Percentiles rank a stretch among this genome's conserved stretches.
Conservation (phyloP, 441 rosid genomes). For the Syzygium syzygioides region DNA sequence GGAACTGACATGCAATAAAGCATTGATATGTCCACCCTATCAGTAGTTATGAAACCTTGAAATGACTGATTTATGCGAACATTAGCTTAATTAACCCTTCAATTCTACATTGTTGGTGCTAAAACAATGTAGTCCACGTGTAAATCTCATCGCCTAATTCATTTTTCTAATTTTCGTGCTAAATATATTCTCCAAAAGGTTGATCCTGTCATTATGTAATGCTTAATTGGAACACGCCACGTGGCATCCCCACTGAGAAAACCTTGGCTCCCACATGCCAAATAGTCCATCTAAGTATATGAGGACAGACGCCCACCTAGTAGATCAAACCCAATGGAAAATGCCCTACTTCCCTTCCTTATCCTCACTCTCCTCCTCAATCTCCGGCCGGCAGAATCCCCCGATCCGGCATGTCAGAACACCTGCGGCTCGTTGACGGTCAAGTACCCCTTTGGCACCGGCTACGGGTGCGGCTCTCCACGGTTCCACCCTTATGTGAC, state of each 20-base stretch:
- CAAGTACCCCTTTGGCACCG: slow-evolving; percentile 46
- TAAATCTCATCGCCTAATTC: not conserved
- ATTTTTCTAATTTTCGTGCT: not conserved
- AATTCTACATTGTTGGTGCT: not conserved
- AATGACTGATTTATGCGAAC: not conserved
- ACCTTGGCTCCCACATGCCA: not conserved
- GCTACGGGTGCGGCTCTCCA: slow-evolving; percentile 41
- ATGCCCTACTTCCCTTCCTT: not conserved
- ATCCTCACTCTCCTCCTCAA: not conserved
- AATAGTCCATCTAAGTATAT: not conserved
- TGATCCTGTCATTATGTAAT: not conserved
- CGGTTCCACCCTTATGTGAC: slow-evolving; percentile 31
- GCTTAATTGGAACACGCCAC: not conserved
- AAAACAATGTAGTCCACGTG: not conserved
- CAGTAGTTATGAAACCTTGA: not conserved
- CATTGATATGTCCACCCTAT: not conserved
- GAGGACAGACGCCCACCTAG: not conserved
- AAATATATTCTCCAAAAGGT: not conserved
- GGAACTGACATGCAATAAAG: not conserved
- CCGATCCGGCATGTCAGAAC: slow-evolving; percentile 15
- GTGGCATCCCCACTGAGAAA: not conserved
- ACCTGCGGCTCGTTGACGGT: slow-evolving; percentile 32
- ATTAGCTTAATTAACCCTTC: not conserved
- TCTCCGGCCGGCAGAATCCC: not conserved
- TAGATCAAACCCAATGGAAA: not conserved